Conservation (phyloP, 2,329 filamentous ascomycete genomes). For the Neonectria punicea region DNA sequence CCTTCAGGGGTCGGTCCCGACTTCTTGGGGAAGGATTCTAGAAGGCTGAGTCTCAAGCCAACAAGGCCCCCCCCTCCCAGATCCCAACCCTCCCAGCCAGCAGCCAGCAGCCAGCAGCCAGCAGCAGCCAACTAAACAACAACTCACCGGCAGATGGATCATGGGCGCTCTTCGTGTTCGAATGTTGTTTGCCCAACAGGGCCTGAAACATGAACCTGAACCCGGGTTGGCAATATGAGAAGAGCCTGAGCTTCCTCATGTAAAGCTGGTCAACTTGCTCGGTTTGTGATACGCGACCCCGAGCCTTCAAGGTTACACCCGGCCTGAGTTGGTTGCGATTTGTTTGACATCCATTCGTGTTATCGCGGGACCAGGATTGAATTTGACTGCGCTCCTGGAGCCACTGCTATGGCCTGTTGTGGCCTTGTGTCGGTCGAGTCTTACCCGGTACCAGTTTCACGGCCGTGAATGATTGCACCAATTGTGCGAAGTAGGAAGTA, state of each 20-base stretch:
- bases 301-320: background rate
- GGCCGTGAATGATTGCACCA: constrained; percentile 6
- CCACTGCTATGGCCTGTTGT: constrained; percentile 4
- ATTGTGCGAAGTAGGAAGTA: background rate
- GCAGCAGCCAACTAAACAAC: background rate
- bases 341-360: background rate
- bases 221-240: background rate
- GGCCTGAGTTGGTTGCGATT: constrained; percentile 1
- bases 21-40: constrained; percentile 40
- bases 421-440: constrained; percentile 9
- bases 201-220: constrained; percentile 16
- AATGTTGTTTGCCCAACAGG: constrained; percentile 1
- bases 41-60: constrained; percentile 37
- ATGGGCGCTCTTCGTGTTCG: constrained; percentile 3
- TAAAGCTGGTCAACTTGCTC: background rate
- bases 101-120: background rate
- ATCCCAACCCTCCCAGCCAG: background rate
- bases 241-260: background rate
- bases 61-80: constrained; percentile 4
- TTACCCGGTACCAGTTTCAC: background rate
- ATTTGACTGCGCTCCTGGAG: background rate
- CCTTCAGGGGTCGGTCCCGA: constrained; percentile 32
- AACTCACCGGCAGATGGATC: constrained; percentile 4
- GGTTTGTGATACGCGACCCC: background rate
- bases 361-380: background rate